Evolutionary conservation across 2,329 filamentous ascomycete genomes (phyloP), one percentile per base, ranked within the genome.

Genomic region (Triangularia verruculosa): DNA sequence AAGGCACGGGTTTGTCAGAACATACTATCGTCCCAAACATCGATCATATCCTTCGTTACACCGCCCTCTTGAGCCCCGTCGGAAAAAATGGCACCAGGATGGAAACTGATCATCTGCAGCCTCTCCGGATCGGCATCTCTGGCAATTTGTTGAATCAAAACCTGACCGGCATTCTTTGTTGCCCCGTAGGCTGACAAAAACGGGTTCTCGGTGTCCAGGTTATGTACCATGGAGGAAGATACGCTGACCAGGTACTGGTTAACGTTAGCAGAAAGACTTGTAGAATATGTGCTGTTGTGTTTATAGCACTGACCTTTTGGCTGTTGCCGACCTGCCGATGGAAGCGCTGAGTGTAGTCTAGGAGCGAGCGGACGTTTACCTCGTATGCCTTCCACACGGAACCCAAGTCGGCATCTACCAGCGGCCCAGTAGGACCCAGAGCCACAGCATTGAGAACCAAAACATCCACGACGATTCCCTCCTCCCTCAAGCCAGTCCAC

Each of bases 31-130:
- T 76, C 72, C 69, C 70, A 78, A 2, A 65, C 52, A 20, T 69
- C 17, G 0, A 52, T 20, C 5, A 22, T 39, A 11, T 73, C 69
- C 24, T 70, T 65, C 1, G 68, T 69, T 3, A 70, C 72, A 0
- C 72, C 74, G 0, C 62, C 22, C 0, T 61, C 64, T 47, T 65
- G 61, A 0, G 72, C 72, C 0, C 69, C 54, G 1, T 76, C 70
- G 1, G 77, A 78, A 39, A 71, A 74, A 1, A 80, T 70, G 3
- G 72, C 58, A 0, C 78, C 78, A 0, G 79, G 79, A 25, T 81
- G 75, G 57, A 76, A 78, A 39, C 69, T 77, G 12, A 80, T 32
- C 12, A 80, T 62, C 51, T 80, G 78, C 73, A 80, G 72, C 3
- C 71, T 60, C 9, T 74, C 71, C 0, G 72, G 61, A 0, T 70